Percentiles rank a stretch among this genome's conserved stretches.
phyloP scores from a whole-genome alignment of 1,284 basidiomycete genomes.

The Cystobasidiaceae sp. region DNA sequence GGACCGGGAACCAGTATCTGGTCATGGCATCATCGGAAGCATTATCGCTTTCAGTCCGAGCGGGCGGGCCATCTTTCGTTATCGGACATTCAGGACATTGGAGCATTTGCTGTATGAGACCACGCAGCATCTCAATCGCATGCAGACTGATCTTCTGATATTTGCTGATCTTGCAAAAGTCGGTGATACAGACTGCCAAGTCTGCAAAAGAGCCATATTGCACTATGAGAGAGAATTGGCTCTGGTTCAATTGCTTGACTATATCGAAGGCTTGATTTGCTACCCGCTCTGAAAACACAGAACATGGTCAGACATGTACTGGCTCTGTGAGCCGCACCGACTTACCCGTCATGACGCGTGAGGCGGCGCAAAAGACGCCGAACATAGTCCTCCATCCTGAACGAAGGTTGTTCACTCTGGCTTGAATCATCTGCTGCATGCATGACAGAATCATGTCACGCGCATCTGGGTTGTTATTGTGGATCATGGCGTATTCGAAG shows the following conservation, averaged over 20 bases:
- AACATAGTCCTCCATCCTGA: constrained; percentile 99
- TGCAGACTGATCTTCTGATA: constrained; percentile 96
- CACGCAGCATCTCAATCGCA: constrained; percentile 92
- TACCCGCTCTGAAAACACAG: constrained; percentile 70
- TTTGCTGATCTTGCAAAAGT: constrained; percentile 98
- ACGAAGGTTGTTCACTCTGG: constrained; percentile 86
- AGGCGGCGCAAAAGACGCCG: constrained; percentile 92
- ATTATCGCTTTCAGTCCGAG: constrained; percentile 36
- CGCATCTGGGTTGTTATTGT: constrained; percentile 90
- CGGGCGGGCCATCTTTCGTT: constrained; percentile 36
- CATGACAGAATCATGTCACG: constrained; percentile 98
- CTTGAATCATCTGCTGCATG: constrained; percentile 98
- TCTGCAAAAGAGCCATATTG: constrained; percentile 92
- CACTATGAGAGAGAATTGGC: constrained; percentile 86
- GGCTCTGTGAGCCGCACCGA: background rate
- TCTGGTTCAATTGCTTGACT: constrained; percentile 81
- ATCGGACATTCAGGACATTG: constrained; percentile 74
- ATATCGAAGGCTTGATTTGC: constrained; percentile 94
- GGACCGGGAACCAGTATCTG: constrained; percentile 92
- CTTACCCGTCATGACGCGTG: constrained; percentile 81
- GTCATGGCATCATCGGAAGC: constrained; percentile 44
- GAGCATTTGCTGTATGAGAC: constrained; percentile 80
- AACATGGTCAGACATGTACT: background rate
- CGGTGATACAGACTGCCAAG: constrained; percentile 92
- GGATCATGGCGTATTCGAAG: constrained; percentile 96